phyloP scores from a whole-genome alignment of 208 protist genomes.

The Kentomonas sorsogonicus region DNA sequence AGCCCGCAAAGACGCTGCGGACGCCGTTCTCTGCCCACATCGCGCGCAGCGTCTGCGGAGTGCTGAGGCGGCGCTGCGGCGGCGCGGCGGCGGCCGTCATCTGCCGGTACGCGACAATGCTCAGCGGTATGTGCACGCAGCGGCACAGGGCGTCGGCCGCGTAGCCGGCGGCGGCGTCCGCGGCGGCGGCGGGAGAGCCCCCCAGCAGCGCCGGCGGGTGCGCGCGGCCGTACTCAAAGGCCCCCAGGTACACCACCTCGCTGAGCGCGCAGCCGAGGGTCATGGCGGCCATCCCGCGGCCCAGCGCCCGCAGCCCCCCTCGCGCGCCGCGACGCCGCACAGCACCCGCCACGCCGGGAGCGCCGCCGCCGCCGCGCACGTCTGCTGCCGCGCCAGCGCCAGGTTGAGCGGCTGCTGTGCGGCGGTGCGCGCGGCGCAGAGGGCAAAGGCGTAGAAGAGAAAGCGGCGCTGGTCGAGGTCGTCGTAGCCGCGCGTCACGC shows the following conservation, averaged over 20 bases:
- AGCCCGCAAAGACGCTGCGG: constrained; percentile 67
- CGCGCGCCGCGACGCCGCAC: constrained; percentile 26
- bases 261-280: constrained; percentile 66
- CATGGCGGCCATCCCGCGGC: constrained; percentile 53
- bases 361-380: constrained; percentile 21
- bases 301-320: constrained; percentile 55
- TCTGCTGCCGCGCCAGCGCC: constrained; percentile 76
- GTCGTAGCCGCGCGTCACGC: constrained; percentile 69
- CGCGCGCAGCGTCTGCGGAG: constrained; percentile 20
- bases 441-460: constrained; percentile 41
- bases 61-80: constrained; percentile 2
- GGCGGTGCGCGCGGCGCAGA: constrained; percentile 67
- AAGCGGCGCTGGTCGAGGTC: constrained; percentile 54
- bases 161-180: constrained; percentile 62
- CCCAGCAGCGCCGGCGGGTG: constrained; percentile 23
- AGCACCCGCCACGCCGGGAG: constrained; percentile 38
- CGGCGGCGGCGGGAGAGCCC: constrained; percentile 17
- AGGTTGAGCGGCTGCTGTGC: constrained; percentile 80
- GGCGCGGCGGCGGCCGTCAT: constrained; percentile 40
- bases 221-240: constrained; percentile 76
- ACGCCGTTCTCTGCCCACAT: constrained; percentile 69
- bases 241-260: constrained; percentile 71
- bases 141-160: constrained; percentile 55
- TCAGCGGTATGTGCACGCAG: constrained; percentile 71
- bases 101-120: constrained; percentile 75